Conservation (phyloP, 805 yeast species). For the Ogataea angusta region DNA sequence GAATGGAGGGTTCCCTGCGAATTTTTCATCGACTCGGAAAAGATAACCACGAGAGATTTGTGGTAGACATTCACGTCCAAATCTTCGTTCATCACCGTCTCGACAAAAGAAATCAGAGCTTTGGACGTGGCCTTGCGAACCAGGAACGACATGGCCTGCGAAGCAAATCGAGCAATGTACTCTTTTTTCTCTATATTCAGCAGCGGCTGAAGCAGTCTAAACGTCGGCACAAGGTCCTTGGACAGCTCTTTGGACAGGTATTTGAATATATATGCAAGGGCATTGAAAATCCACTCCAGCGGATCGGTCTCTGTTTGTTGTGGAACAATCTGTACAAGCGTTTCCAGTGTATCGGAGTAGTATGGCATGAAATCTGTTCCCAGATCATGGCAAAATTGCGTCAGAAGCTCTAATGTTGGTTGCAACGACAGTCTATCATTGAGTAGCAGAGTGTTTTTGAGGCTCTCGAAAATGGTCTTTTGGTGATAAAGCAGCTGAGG, state of each 20-base stretch:
- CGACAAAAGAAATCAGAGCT: conserved; percentile 45
- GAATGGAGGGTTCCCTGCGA: conserved; percentile 75
- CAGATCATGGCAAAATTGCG: conserved; percentile 87
- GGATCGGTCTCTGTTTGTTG: conserved; percentile 55
- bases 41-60: conserved; percentile 56
- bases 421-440: conserved; percentile 73
- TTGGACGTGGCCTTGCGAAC: conserved; percentile 61
- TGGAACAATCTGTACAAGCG: conserved; percentile 47
- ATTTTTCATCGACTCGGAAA: conserved; percentile 71
- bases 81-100: conserved; percentile 34
- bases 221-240: conserved; percentile 66
- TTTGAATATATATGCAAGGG: conserved; percentile 86
- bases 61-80: conserved; percentile 45
- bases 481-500: conserved; percentile 81
- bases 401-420: conserved; percentile 73
- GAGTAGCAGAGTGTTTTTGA: conserved; percentile 41
- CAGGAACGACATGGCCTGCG: conserved; percentile 85
- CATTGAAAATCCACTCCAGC: conserved; percentile 80
- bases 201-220: conserved; percentile 59
- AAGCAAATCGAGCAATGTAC: conserved; percentile 75
- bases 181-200: conserved; percentile 55
- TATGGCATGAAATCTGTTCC: conserved; percentile 82
- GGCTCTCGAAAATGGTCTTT: conserved; percentile 45
- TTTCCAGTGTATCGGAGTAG: conserved; percentile 50
- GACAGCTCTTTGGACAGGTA: conserved; percentile 67